Conservation (phyloP, 768 basidiomycete species). For the Tricholomella constricta region DNA sequence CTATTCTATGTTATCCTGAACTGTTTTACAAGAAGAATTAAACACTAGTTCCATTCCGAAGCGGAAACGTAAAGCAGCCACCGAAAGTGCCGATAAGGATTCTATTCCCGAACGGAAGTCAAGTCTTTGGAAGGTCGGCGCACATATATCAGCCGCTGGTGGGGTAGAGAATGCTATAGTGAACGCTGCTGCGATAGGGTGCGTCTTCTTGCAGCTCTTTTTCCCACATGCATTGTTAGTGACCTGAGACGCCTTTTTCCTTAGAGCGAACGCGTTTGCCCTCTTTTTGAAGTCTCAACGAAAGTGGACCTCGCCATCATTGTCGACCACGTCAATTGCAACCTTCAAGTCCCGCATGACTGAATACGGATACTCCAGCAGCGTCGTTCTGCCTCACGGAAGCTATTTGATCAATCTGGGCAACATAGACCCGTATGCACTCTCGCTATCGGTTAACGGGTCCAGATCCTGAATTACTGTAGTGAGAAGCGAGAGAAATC, state of each 20-base stretch:
- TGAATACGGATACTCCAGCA: slow-evolving; percentile 59
- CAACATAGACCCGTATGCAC: slow-evolving; percentile 69
- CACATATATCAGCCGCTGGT: slow-evolving; percentile 81
- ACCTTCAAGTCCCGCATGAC: slow-evolving; percentile 64
- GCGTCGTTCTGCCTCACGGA: slow-evolving; percentile 78
- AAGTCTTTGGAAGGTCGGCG: slow-evolving; percentile 71
- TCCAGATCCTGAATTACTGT: background rate
- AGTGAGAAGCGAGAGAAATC: slow-evolving; percentile 72
- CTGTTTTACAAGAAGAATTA: background rate
- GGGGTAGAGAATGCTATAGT: slow-evolving; percentile 74
- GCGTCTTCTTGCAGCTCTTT: slow-evolving; percentile 11
- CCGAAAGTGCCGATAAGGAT: slow-evolving; percentile 14
- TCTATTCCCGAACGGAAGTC: slow-evolving; percentile 31
- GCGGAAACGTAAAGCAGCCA: slow-evolving; percentile 15
- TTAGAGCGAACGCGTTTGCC: slow-evolving; percentile 80
- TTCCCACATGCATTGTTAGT: background rate
- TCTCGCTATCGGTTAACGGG: background rate
- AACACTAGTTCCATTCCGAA: background rate
- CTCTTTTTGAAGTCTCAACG: slow-evolving; percentile 85
- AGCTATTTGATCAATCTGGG: slow-evolving; percentile 86
- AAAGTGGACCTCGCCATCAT: slow-evolving; percentile 71
- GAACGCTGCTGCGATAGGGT: slow-evolving; percentile 76
- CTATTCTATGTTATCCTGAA: background rate
- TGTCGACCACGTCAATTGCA: slow-evolving; percentile 52
- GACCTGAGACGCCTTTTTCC: background rate